Conservation (phyloP, 176 grass and related monocot species). For the Zizania latifolia region DNA sequence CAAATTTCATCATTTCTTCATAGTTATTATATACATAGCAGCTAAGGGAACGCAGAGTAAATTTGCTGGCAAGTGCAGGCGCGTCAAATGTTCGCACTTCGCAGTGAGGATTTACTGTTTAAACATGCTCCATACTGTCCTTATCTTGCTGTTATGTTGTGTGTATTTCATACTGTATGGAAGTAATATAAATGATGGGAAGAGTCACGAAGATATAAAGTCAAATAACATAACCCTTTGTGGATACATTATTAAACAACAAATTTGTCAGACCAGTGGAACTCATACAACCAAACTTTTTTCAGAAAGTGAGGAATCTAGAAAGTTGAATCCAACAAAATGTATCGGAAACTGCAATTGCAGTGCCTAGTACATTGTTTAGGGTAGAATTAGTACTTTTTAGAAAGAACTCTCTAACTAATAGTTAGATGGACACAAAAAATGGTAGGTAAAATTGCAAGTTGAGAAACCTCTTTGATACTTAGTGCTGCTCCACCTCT, state of each 20-base stretch:
- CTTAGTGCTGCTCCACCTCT: conserved; percentile 95
- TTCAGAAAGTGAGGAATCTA: neutral
- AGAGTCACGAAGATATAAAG: neutral
- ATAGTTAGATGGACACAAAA: conserved; percentile 14
- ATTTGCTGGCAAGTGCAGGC: neutral
- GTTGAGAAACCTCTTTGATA: conserved; percentile 77
- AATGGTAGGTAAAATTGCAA: neutral
- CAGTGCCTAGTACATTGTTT: neutral
- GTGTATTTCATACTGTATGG: neutral
- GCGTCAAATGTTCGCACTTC: neutral
- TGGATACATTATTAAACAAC: neutral
- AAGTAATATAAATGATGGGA: neutral
- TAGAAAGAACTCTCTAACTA: neutral
- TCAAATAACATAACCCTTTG: neutral
- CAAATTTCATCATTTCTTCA: neutral
- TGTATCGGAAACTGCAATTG: neutral
- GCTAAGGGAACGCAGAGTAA: conserved; percentile 4
- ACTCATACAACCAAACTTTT: neutral
- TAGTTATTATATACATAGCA: neutral
- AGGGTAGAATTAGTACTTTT: neutral
- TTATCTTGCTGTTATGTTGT: neutral
- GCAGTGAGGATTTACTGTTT: conserved; percentile 1
- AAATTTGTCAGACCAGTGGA: neutral
- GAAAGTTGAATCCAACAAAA: conserved; percentile 7
- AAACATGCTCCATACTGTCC: neutral